A percentile compares a stretch with the other conserved stretches of the same genome.
Evolutionary conservation across 495 filamentous ascomycete genomes (phyloP).

Genomic region (Letharia columbiana): DNA sequence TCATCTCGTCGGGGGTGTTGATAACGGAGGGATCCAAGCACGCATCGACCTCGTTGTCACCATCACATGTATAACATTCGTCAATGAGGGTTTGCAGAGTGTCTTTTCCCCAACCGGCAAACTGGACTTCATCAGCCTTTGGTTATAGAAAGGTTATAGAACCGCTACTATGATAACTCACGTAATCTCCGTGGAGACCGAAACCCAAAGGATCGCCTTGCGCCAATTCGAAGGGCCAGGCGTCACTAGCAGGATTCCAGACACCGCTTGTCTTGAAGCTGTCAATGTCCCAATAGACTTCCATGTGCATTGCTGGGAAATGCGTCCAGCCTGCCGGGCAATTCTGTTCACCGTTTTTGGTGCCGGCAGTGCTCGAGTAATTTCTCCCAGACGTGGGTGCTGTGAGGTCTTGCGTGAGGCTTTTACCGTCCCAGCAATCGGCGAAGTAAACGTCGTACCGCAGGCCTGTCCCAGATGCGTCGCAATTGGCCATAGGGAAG

Average conservation of each 20-base stretch:
- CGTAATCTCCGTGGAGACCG: conserved; percentile 59
- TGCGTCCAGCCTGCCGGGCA: conserved; percentile 48
- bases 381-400: conserved; percentile 52
- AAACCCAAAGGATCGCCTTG: conserved; percentile 39
- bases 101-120: neutral
- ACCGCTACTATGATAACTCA: conserved; percentile 38
- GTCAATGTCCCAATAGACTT: conserved; percentile 17
- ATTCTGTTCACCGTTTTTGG: conserved; percentile 47
- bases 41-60: neutral
- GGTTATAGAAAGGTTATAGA: neutral
- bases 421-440: conserved; percentile 31
- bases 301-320: conserved; percentile 41
- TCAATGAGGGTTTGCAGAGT: conserved; percentile 4
- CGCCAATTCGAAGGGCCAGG: conserved; percentile 26
- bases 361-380: conserved; percentile 50
- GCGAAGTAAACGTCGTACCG: conserved; percentile 45
- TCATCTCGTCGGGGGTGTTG: conserved; percentile 2
- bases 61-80: neutral
- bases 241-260: conserved; percentile 9
- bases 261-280: conserved; percentile 28
- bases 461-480: conserved; percentile 41
- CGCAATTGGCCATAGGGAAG: conserved; percentile 52
- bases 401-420: conserved; percentile 42
- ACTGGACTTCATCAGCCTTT: neutral
- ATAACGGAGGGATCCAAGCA: neutral